Evolutionary conservation across 352 stramenopile genomes (phyloP).

Genomic region (Phytopythium montanum): DNA sequence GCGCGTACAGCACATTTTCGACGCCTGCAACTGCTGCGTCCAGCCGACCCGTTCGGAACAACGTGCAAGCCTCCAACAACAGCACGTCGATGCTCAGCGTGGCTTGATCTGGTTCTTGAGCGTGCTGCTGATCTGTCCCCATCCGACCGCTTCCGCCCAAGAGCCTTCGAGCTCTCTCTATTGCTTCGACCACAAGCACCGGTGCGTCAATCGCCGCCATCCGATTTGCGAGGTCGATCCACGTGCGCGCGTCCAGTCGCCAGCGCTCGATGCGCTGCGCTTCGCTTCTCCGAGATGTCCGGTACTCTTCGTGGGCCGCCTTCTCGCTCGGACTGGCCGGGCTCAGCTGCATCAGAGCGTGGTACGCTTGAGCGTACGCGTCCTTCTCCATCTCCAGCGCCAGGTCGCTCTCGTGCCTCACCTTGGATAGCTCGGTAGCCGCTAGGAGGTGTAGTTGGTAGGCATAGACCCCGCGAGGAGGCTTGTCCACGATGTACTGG

Average conservation of each 20-base stretch:
- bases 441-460: slow-evolving; percentile 64
- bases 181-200: slow-evolving; percentile 27
- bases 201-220: slow-evolving; percentile 45
- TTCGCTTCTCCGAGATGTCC: slow-evolving; percentile 65
- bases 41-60: slow-evolving; percentile 30
- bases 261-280: slow-evolving; percentile 50
- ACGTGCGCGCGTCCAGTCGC: slow-evolving; percentile 48
- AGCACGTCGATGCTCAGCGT: slow-evolving; percentile 19
- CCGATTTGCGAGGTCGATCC: slow-evolving; percentile 53
- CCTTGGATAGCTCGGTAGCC: slow-evolving; percentile 44
- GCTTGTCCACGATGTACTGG: slow-evolving; percentile 56
- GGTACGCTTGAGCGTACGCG: slow-evolving; percentile 53
- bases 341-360: slow-evolving; percentile 40
- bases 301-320: slow-evolving; percentile 46
- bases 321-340: slow-evolving; percentile 52
- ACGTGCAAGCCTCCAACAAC: slow-evolving; percentile 37
- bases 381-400: slow-evolving; percentile 46
- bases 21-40: slow-evolving; percentile 27
- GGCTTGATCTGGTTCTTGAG: neutral
- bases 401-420: slow-evolving; percentile 9
- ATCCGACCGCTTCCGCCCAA: slow-evolving; percentile 5
- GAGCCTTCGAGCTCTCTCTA: slow-evolving; percentile 4
- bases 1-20: slow-evolving; percentile 27
- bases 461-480: slow-evolving; percentile 36
- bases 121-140: neutral